phyloP scores from a whole-genome alignment of 2,329 filamentous ascomycete genomes.

The Trichoderma koningii region DNA sequence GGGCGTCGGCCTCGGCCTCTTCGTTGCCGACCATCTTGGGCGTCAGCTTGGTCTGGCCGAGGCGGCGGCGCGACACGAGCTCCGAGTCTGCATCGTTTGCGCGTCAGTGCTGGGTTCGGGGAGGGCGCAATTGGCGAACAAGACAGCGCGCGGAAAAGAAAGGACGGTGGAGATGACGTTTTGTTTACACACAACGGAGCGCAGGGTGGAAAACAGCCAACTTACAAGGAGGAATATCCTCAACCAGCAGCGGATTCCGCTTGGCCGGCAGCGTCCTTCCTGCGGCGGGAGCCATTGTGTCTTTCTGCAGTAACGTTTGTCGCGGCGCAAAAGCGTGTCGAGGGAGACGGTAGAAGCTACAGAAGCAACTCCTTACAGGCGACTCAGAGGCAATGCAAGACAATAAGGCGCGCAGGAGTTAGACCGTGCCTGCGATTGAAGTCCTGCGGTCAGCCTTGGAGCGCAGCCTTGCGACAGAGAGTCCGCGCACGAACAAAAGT shows the following conservation, averaged over 20 bases:
- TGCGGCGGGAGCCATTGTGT: constrained; percentile 40
- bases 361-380: constrained; percentile 32
- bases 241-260: constrained; percentile 67
- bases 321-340: constrained; percentile 27
- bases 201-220: not conserved
- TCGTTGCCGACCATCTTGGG: constrained; percentile 78
- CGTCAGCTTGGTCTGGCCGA: constrained; percentile 89
- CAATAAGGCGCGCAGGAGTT: constrained; percentile 31
- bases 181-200: too few species aligned
- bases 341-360: constrained; percentile 1
- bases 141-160: not conserved
- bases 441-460: not conserved
- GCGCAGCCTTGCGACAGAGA: constrained; percentile 11
- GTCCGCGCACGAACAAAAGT: constrained; percentile 16
- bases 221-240: constrained; percentile 65
- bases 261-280: constrained; percentile 57
- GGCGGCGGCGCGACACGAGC: constrained; percentile 78
- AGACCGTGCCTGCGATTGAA: not conserved
- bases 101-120: constrained; percentile 32
- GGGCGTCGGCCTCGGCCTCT: constrained; percentile 69
- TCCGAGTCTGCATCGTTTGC: constrained; percentile 58
- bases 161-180: constrained; percentile 15
- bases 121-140: constrained; percentile 8
- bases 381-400: constrained; percentile 12
- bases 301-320: constrained; percentile 9